Evolutionary conservation across 2,329 filamentous ascomycete species (phyloP).

Genomic region (Cytospora piceicola): DNA sequence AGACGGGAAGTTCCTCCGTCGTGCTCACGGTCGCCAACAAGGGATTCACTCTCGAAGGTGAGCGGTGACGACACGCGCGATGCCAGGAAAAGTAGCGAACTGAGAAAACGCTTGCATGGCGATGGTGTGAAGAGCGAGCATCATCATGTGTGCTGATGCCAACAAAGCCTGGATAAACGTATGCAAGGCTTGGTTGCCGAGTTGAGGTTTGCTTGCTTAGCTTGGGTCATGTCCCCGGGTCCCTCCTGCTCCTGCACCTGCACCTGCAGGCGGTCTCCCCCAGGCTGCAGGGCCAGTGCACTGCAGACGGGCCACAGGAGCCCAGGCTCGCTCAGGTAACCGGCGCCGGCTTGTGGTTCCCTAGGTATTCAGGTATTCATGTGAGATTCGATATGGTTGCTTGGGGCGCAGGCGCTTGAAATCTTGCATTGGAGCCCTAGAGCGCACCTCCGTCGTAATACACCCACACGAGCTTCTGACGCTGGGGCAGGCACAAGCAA

Average conservation of each 20-base stretch:
- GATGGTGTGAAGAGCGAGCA: neutral
- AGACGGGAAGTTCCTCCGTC: neutral
- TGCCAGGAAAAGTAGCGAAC: neutral
- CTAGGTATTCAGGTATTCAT: neutral
- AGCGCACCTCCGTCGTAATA: slow-evolving; percentile 5
- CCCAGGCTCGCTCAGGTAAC: slow-evolving; percentile 3
- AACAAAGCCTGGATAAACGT: slow-evolving; percentile 3
- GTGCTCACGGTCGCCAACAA: neutral
- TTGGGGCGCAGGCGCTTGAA: slow-evolving; percentile 16
- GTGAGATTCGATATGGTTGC: slow-evolving; percentile 9
- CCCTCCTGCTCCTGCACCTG: slow-evolving; percentile 27
- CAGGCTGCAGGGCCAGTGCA: slow-evolving; percentile 29
- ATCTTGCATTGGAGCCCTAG: slow-evolving; percentile 25
- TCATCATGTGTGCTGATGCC: slow-evolving; percentile 4
- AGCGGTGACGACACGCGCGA: neutral
- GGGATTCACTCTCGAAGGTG: neutral
- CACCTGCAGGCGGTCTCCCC: slow-evolving; percentile 26
- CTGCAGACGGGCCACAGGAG: slow-evolving; percentile 24
- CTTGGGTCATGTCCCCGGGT: slow-evolving; percentile 21
- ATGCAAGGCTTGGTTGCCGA: slow-evolving; percentile 26
- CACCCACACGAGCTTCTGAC: slow-evolving; percentile 18
- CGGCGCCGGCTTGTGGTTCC: slow-evolving; percentile 9
- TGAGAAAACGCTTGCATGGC: neutral
- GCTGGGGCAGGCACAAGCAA: neutral
- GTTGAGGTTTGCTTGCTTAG: slow-evolving; percentile 24